Conservation (phyloP, 176 grass and related monocot species). For the Hyparrhenia diplandra region DNA sequence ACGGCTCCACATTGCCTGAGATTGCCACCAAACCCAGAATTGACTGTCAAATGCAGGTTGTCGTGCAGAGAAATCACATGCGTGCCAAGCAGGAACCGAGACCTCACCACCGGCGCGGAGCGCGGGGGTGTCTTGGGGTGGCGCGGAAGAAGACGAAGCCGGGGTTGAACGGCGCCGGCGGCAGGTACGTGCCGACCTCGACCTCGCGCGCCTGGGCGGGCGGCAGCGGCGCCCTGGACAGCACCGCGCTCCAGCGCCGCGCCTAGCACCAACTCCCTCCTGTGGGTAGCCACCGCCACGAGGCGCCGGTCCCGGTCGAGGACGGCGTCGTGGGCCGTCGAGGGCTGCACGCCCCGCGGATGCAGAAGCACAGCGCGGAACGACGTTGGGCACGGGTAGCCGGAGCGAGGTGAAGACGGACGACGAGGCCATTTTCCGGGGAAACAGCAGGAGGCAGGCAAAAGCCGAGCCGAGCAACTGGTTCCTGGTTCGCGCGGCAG, state of each 20-base stretch:
- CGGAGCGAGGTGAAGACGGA: constrained; percentile 32
- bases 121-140: constrained; percentile 81
- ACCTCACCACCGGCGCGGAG: constrained; percentile 83
- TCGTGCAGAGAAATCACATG: not conserved
- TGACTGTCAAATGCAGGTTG: no score
- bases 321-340: not conserved
- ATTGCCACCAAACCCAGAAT: not conserved
- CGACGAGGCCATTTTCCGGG: constrained; percentile 45
- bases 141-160: constrained; percentile 81
- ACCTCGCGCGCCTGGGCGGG: constrained; percentile 55
- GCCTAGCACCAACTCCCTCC: constrained; percentile 60
- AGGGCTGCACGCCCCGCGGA: not conserved
- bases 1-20: constrained; percentile 88
- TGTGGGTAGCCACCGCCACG: constrained; percentile 17
- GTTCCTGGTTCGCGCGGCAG: constrained; percentile 33
- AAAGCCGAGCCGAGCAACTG: not conserved
- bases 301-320: not conserved
- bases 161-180: constrained; percentile 52
- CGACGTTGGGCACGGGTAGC: not conserved
- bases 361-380: not conserved
- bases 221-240: constrained; percentile 32
- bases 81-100: not conserved
- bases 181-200: constrained; percentile 73
- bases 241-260: constrained; percentile 44
- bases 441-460: no score